phyloP scores from a whole-genome alignment of 345 rosid species.

The Psidium guajava region DNA sequence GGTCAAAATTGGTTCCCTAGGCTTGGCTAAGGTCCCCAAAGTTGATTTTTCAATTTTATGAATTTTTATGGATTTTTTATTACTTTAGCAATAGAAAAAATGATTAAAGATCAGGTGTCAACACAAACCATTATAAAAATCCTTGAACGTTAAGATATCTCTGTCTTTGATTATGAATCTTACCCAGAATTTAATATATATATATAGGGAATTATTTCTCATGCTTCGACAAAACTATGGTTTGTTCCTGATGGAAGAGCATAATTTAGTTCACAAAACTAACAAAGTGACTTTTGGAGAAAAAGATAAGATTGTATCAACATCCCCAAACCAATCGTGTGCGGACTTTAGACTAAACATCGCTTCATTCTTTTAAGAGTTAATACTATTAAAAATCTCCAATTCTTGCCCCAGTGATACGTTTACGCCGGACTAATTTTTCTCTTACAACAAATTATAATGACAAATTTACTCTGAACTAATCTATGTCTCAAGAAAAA shows the following conservation, averaged over 20 bases:
- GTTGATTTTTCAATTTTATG: no score
- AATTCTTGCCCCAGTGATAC: not conserved
- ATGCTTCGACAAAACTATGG: not conserved
- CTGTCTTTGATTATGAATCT: not conserved
- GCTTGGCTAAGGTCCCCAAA: no score
- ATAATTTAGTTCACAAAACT: not conserved
- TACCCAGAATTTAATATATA: not conserved
- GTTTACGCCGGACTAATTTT: not conserved
- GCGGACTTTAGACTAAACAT: not conserved
- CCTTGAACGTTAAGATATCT: not conserved
- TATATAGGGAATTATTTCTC: not conserved
- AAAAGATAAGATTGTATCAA: not conserved
- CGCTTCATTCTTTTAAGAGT: not conserved
- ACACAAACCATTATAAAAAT: not conserved
- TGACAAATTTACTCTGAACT: rapidly evolving
- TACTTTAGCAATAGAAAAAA: no score
- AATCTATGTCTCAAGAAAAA: rapidly evolving
- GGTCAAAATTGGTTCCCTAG: no score
- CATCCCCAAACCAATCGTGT: not conserved
- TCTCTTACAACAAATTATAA: no score
- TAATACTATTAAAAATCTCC: not conserved
- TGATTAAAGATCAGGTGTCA: no score
- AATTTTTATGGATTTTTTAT: no score
- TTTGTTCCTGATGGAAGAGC: not conserved
- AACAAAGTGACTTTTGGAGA: not conserved